Conservation (phyloP, 192 early-diverging fungal species). For the Rhizophagus clarus region DNA sequence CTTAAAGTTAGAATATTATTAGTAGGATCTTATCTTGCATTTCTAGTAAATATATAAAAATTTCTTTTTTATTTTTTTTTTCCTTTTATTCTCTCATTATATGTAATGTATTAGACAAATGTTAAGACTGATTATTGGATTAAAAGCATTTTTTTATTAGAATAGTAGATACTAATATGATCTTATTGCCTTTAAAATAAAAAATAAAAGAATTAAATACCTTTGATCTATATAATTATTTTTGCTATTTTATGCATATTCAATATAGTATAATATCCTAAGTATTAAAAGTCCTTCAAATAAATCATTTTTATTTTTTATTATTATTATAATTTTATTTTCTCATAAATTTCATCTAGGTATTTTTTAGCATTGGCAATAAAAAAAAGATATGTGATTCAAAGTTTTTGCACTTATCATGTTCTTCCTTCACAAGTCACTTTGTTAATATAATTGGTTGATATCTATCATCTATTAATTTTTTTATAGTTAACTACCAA, state of each 20-base stretch:
- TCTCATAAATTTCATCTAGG: not conserved
- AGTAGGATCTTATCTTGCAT: no score
- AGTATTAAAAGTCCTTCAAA: not conserved
- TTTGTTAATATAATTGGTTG: not conserved
- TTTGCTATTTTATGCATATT: not conserved
- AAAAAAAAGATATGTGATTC: not conserved
- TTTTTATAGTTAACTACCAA: not conserved
- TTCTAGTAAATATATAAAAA: no score
- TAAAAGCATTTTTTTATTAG: no score
- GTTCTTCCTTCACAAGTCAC: conserved; percentile 5
- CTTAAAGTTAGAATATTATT: no score
- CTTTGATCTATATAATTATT: no score
- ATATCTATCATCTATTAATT: not conserved
- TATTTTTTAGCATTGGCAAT: not conserved
- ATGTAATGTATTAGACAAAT: no score
- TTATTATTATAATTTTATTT: not conserved
- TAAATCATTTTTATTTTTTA: not conserved
- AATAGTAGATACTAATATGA: no score
- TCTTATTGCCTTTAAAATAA: no score
- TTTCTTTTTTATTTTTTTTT: no score
- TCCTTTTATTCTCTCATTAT: no score
- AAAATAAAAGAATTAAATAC: no score
- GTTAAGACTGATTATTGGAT: no score
- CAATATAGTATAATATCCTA: not conserved
- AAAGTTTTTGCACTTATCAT: conserved; percentile 12